Evolutionary conservation across 2,329 filamentous ascomycete genomes (phyloP).

Genomic region (Madurella fahalii): DNA sequence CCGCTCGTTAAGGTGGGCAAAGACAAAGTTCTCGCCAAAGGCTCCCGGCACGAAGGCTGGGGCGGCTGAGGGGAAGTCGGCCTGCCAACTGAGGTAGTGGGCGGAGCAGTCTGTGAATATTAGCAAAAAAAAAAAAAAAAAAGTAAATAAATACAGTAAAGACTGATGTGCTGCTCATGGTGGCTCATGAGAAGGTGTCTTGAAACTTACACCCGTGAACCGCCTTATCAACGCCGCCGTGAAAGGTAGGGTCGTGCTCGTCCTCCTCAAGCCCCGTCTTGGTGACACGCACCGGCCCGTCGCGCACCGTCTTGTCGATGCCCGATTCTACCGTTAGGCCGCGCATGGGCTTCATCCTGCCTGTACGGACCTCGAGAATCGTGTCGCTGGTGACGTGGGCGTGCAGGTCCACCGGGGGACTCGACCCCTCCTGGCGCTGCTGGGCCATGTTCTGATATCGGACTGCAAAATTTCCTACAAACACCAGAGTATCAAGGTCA

Average conservation of each 20-base stretch:
- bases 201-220: constrained; percentile 50
- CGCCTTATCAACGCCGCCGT: constrained; percentile 61
- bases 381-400: constrained; percentile 44
- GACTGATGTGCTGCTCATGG: no score
- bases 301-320: constrained; percentile 50
- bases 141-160: no score
- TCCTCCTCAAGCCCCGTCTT: constrained; percentile 53
- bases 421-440: constrained; percentile 5
- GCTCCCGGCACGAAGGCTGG: constrained; percentile 52
- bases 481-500: background rate
- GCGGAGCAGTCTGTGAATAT: constrained; percentile 48
- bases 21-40: constrained; percentile 64
- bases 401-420: constrained; percentile 33
- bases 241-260: constrained; percentile 58
- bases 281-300: constrained; percentile 43
- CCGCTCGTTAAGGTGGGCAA: constrained; percentile 54
- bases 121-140: no score
- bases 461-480: background rate
- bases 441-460: background rate
- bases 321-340: constrained; percentile 50
- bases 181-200: no score
- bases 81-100: constrained; percentile 54
- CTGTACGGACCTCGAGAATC: constrained; percentile 54
- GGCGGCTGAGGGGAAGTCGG: constrained; percentile 48
- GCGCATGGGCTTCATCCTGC: constrained; percentile 52